Evolutionary conservation across 2,329 filamentous ascomycete genomes (phyloP).

Genomic region (Claviceps cyperi): DNA sequence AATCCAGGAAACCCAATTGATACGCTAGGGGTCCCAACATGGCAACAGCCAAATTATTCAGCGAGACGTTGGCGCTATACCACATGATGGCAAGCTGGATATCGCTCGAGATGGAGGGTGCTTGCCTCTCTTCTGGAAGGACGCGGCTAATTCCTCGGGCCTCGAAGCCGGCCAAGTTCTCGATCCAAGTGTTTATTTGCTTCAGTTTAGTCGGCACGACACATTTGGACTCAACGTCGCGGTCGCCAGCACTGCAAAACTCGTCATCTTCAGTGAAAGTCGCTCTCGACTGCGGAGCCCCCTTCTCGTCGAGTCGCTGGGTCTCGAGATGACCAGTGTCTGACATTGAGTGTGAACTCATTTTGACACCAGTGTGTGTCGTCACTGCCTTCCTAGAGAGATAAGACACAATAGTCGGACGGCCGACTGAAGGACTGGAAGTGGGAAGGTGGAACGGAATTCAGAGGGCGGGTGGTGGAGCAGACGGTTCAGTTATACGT

Average conservation of each 20-base stretch:
- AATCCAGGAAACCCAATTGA: conserved; percentile 56
- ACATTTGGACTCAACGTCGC: background rate
- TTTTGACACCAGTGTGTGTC: background rate
- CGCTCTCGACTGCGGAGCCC: background rate
- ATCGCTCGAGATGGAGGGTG: conserved; percentile 18
- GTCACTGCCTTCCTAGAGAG: background rate
- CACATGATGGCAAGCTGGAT: conserved; percentile 26
- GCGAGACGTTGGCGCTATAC: conserved; percentile 29
- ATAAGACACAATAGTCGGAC: background rate
- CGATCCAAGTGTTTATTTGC: conserved; percentile 14
- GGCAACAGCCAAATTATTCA: conserved; percentile 47
- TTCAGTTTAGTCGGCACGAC: conserved; percentile 2
- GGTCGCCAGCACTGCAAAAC: background rate
- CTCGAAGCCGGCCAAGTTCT: conserved; percentile 22
- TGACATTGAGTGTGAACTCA: background rate
- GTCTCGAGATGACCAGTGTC: background rate
- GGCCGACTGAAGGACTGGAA: too few relatives aligned
- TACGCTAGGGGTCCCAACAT: conserved; percentile 56
- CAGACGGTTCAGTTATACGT: background rate
- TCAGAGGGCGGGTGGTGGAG: background rate
- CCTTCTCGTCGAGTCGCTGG: conserved; percentile 1
- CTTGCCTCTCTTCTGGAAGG: conserved; percentile 20
- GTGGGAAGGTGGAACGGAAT: accelerated
- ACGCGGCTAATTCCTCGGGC: conserved; percentile 26
- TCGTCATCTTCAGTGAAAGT: background rate